Conservation (phyloP, 2,329 filamentous ascomycete genomes). For the Epichloe brachyelytri region DNA sequence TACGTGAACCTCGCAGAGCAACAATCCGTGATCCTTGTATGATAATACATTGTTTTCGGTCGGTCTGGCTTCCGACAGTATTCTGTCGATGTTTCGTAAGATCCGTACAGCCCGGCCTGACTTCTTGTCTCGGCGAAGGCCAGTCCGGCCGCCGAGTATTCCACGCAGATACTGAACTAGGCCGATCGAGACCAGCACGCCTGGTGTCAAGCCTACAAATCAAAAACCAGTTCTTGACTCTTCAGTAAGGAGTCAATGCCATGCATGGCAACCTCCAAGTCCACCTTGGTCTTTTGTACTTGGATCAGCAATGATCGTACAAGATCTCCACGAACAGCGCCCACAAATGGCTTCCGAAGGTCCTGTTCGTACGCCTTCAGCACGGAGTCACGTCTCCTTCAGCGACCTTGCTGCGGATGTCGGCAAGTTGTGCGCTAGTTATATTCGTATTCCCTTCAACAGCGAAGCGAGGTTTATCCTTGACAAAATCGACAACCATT, state of each 20-base stretch:
- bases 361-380: conserved; percentile 86
- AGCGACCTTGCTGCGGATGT: conserved; percentile 66
- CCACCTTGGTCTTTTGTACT: conserved; percentile 97
- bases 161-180: conserved; percentile 57
- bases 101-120: conserved; percentile 63
- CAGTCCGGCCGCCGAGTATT: conserved; percentile 56
- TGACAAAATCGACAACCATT: conserved; percentile 95
- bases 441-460: conserved; percentile 34
- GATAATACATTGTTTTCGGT: conserved; percentile 63
- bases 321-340: conserved; percentile 74
- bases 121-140: conserved; percentile 49
- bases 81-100: conserved; percentile 78
- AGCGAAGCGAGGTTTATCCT: conserved; percentile 59
- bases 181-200: conserved; percentile 75
- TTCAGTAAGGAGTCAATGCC: conserved; percentile 91
- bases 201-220: conserved; percentile 89
- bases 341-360: conserved; percentile 66
- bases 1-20: conserved; percentile 82
- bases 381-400: conserved; percentile 87
- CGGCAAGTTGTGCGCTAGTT: conserved; percentile 55
- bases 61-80: conserved; percentile 54
- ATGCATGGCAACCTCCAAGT: conserved; percentile 89
- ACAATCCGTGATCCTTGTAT: conserved; percentile 83
- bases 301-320: conserved; percentile 87
- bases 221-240: conserved; percentile 94